Percentiles rank a stretch among this genome's conserved stretches.
phyloP scores from a whole-genome alignment of 768 basidiomycete genomes.

The Leccinum rimulosum region DNA sequence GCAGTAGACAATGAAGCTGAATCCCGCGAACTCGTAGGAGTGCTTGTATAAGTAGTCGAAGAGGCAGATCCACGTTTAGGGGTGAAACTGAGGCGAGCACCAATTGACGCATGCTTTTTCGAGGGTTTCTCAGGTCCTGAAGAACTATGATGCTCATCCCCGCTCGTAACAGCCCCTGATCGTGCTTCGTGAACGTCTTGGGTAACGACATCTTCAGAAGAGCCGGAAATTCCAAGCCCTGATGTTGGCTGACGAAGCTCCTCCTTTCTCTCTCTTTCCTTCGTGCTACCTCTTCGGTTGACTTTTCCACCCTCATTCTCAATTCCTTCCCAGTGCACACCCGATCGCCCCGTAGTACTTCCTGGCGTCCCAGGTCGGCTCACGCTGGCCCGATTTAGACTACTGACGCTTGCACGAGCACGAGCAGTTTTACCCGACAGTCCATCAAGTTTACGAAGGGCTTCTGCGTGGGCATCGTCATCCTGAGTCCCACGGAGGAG shows the following conservation, averaged over 20 bases:
- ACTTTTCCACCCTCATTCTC: conserved; percentile 36
- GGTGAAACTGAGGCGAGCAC: conserved; percentile 71
- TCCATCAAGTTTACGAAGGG: conserved; percentile 90
- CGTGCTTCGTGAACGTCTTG: conserved; percentile 43
- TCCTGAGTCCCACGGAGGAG: conserved; percentile 84
- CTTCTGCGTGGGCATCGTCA: conserved; percentile 87
- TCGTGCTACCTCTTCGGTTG: conserved; percentile 37
- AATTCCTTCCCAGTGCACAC: conserved; percentile 76
- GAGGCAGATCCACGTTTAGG: conserved; percentile 87
- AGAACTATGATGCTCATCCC: conserved; percentile 53
- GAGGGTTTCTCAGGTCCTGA: conserved; percentile 58
- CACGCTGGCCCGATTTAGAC: conserved; percentile 61
- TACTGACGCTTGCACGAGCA: conserved; percentile 73
- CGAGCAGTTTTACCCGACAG: conserved; percentile 73
- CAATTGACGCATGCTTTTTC: conserved; percentile 57
- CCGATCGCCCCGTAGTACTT: conserved; percentile 45
- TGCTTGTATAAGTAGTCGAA: conserved; percentile 82
- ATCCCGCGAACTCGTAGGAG: conserved; percentile 81
- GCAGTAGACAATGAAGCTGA: conserved; percentile 78
- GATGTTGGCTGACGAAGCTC: conserved; percentile 25
- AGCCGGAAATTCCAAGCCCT: conserved; percentile 36
- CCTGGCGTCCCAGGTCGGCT: conserved; percentile 77
- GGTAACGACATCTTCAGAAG: conserved; percentile 31
- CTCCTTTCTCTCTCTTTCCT: conserved; percentile 47
- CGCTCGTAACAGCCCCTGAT: conserved; percentile 45